Evolutionary conservation across 345 rosid species (phyloP), one percentile per base, ranked within the genome.

Genomic region (Litchi chinensis): DNA sequence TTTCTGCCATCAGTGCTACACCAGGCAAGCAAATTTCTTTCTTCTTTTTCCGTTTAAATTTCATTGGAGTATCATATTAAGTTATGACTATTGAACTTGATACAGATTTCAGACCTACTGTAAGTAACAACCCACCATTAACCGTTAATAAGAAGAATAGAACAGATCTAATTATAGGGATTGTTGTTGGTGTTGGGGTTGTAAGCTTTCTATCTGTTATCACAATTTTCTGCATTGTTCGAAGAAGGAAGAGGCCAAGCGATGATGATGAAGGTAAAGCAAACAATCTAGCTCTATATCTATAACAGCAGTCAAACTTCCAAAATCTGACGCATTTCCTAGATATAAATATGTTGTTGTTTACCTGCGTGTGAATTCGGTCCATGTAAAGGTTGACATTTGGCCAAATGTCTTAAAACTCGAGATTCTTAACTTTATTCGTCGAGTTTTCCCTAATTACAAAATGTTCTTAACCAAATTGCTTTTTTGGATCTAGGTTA

Each of bases 51-150:
- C 12, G 24, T 28, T 37, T 15, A 39, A 70, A 6, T 48, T 43
- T 66, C n/a, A 0, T 54, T 48, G 19, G 50, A 71, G 16, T 71
- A 21, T 71, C 41, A 60, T 70, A 63, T 37, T 46, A 39, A 40
- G 26, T 82, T 48, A 74, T 69, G 81, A 71, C 71, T 64, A 67
- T 68, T 59, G 79, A 65, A 26, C 48, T 44, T 70, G 65, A 56
- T 82, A 79, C 91, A 92, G 95, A 91, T 85, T 94, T 94, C 78
- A 64, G 0, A 74, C 94, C 98, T 46, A 86, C 90, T 43, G 95
- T 91, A 22, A 82, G 73, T 37, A 86, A 88, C 85, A 89, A 59
- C 21, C 77, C 86, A 59, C 93, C 94, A 3, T 32, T 3, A 50
- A 73, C 28, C 13, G 1, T 0, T 16, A 16, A 16, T 52, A 62